Evolutionary conservation across 192 early-diverging fungal genomes (phyloP), one percentile per base, ranked within the genome.

Genomic region (Entomortierella lignicola): DNA sequence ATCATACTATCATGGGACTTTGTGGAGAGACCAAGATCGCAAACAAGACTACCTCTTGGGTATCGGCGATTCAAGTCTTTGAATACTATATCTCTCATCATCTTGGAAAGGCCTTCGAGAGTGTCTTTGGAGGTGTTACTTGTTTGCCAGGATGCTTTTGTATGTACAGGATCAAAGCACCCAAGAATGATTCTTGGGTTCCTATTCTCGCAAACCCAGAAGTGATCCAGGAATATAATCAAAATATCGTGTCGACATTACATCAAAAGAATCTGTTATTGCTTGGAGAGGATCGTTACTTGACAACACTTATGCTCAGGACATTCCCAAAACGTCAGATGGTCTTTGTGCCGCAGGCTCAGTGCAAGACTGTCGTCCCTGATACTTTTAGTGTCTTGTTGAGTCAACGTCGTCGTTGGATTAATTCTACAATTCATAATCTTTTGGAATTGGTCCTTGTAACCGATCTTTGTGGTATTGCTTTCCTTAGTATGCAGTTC

Each of bases 61-160:
- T 96, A 10, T 92, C 94, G 0, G 91, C 89, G 68, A 98, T 99
- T 71, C 97, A 98, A 57, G 82, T 99, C 12, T 99, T 96, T 80
- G 97, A 99, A 86, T 99, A 99, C 87, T 99, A 95, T 82, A 97
- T 97, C 60, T 96, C 94, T 42, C 97, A 99, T 81, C 96, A 99
- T 77, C 89, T 96, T 62, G 91, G 91, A 70, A 95, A 97, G 82
- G 91, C 95, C 0, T 99, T 99, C 65, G 97, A 99, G 85, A 93
- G 92, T 31, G 85, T 97, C 18, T 99, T 97, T 88, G 97, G 97
- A 81, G 95, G 95, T 85, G 97, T 99, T 18, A 99, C 97, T 0
- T 99, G 97, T 85, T 82, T 99, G 20, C 97, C 97, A 3, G 94
- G 96, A 63, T 97, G 97, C 82, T 99, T 99, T 87, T 97, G 94